Conservation (phyloP, 345 rosid species). For the Heritiera fomes region DNA sequence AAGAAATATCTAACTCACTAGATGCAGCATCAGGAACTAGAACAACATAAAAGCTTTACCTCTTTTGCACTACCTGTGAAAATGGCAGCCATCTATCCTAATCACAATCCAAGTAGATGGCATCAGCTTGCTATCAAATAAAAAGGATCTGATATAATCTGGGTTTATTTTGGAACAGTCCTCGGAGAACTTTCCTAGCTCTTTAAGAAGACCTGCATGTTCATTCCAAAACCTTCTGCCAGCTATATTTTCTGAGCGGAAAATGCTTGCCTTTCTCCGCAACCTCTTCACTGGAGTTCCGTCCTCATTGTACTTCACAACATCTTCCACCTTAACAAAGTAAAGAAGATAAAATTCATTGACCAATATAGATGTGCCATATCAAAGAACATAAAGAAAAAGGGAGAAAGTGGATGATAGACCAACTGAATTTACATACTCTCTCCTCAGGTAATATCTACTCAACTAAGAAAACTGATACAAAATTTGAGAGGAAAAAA, state of each 20-base stretch:
- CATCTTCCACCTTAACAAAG: conserved; percentile 62
- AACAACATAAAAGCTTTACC: conserved; percentile 38
- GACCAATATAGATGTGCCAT: conserved; percentile 1
- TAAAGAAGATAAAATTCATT: conserved; percentile 11
- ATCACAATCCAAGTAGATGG: conserved; percentile 79
- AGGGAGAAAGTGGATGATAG: neutral
- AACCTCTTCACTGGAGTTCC: conserved; percentile 74
- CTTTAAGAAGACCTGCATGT: conserved; percentile 49
- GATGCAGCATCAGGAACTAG: too few species aligned
- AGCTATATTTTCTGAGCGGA: conserved; percentile 62
- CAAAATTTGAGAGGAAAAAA: neutral
- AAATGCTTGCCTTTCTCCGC: conserved; percentile 54
- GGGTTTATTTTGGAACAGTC: conserved; percentile 61
- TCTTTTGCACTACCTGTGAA: conserved; percentile 63
- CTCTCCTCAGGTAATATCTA: neutral
- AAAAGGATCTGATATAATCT: conserved; percentile 62
- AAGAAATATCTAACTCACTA: conserved; percentile 4
- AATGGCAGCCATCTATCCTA: conserved; percentile 94
- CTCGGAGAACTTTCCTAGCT: conserved; percentile 56
- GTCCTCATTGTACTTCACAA: conserved; percentile 64
- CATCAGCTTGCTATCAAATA: conserved; percentile 72
- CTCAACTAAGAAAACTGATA: neutral
- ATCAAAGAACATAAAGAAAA: conserved; percentile 11
- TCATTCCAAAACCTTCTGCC: conserved; percentile 75
- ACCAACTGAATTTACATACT: neutral